phyloP scores from a whole-genome alignment of 129 eudicot genomes.

The Tagetes erecta region DNA sequence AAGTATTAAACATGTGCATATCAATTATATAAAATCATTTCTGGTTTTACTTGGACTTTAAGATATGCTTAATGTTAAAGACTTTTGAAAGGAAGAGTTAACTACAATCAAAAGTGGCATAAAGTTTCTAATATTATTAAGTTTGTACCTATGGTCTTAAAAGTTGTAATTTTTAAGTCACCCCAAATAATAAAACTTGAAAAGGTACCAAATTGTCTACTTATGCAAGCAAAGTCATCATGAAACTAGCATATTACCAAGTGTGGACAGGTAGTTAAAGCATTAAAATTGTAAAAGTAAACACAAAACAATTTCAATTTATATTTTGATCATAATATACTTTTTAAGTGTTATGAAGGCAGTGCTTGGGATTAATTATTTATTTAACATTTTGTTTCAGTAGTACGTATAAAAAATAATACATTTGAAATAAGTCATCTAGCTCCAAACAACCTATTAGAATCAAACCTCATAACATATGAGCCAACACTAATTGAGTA shows the following conservation, averaged over 20 bases:
- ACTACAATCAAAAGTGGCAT: constrained; percentile 17
- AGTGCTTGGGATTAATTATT: no score
- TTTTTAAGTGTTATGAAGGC: no score
- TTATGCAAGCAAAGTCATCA: constrained; percentile 7
- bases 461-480: neutral
- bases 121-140: constrained; percentile 17
- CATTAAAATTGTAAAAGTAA: neutral
- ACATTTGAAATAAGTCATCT: neutral
- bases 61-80: constrained; percentile 22
- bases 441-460: neutral
- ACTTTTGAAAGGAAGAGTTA: constrained; percentile 18
- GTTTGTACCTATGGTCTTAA: neutral
- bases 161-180: constrained; percentile 7
- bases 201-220: constrained; percentile 10
- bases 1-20: neutral
- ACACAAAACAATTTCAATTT: neutral
- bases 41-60: neutral
- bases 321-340: neutral
- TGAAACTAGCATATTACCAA: neutral
- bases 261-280: neutral
- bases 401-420: neutral
- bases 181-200: constrained; percentile 6
- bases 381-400: no score
- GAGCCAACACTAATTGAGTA: neutral
- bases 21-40: neutral